Evolutionary conservation across 148 eudicot genomes (phyloP), one percentile per base, ranked within the genome.

Genomic region (Bassia scoparia): DNA sequence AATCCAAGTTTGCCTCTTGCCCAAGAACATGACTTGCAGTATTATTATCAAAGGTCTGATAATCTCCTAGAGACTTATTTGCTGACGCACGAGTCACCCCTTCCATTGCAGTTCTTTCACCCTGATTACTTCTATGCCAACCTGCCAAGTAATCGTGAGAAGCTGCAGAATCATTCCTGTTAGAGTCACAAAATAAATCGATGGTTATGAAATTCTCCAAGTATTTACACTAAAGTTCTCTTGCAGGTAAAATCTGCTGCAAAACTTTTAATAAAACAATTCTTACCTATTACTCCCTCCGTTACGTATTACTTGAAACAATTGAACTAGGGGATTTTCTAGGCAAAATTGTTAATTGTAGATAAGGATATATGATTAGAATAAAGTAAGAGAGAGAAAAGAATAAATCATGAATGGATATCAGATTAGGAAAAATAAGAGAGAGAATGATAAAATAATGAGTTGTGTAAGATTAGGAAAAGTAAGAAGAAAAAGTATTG

Each of bases 1-100:
- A 70, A 15, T 68, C 76, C 30, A 73, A 44, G 34, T 54, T 71
- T 30, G 54, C 81, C 9, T 77, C 78, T 30, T 75, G 70, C n/a
- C 74, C 77, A 16, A 78, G 66, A 15, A 69, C 38, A 54, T 68
- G 30, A 2, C 43, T 66, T 30, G 74, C 18, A 8, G 53, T 14
- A 50, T 58, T 53, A 20, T 61, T 69, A 54, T 79, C 26, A 29
- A 55, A 74, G 1, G 53, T 56, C 56, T 78, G 74, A 68, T 61
- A 61, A 38, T 26, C 46, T 0, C 29, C 74, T n/a, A 11, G 68
- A 0, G 55, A 71, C 17, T 53, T 48, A 63, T 60, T 38, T 13
- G 11, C 27, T 29, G 80, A 26, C 13, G 35, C 50, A 46, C 62
- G 54, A 29, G 14, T 20, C 16, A 41, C 27, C 18, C 70, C 70